These are phyloP conservation scores for Anthostomella pinea DNA, from an alignment of 2,329 filamentous ascomycete species.

Conservation along the genomic window DNA sequence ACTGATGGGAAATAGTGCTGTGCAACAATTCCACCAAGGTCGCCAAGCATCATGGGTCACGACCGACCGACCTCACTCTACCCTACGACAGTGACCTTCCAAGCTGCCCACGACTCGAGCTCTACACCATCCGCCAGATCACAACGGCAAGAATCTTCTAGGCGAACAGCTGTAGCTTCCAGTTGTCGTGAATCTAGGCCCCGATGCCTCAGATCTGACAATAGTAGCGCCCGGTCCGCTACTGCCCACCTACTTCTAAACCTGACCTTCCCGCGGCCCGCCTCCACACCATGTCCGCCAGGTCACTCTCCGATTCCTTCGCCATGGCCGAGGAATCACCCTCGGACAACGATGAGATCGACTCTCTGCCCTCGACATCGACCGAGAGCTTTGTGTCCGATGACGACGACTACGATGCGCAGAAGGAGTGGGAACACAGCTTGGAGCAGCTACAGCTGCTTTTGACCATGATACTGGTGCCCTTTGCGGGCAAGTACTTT, in stretches of 20 bases:
- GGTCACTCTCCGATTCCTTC: constrained; percentile 47
- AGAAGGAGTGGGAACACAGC: constrained; percentile 92
- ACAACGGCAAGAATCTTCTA: neutral
- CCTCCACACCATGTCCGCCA: constrained; percentile 27
- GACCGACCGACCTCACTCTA: no score
- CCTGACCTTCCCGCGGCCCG: constrained; percentile 10
- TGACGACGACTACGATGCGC: constrained; percentile 75
- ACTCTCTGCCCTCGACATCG: constrained; percentile 62
- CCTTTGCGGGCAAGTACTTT: constrained; percentile 91
- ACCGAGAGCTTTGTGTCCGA: constrained; percentile 51
- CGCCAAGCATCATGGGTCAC: constrained; percentile 1
- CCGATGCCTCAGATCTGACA: constrained; percentile 24
- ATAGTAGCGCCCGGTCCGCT: constrained; percentile 20
- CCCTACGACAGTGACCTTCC: no score
- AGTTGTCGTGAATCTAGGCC: no score
- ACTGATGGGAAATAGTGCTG: no score
- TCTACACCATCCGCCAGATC: no score
- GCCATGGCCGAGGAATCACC: constrained; percentile 47
- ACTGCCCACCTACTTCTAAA: neutral
- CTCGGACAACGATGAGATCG: constrained; percentile 56
- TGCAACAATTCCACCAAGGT: neutral
- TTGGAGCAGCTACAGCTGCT: constrained; percentile 91
- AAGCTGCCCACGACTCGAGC: no score
- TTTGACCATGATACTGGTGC: constrained; percentile 90
- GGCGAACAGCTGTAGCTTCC: neutral